Conservation (phyloP, 257 asterid species). For the Scutellaria baicalensis region DNA sequence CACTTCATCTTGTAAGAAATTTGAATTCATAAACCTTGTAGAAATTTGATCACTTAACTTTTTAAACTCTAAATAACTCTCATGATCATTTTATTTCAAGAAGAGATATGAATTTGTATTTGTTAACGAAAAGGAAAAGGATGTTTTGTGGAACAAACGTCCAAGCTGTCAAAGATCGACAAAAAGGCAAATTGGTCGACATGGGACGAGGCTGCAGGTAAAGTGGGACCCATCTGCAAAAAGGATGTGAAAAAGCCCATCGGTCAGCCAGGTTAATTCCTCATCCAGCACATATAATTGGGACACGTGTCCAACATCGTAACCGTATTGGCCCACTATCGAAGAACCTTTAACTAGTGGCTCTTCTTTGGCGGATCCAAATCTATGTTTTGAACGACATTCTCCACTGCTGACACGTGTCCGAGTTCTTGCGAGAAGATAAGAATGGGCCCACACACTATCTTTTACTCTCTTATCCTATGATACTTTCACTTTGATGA, state of each 20-base stretch:
- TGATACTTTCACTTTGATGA: background rate
- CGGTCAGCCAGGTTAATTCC: constrained; percentile 11
- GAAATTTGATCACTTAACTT: no score
- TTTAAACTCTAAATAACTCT: no score
- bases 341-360: constrained; percentile 36
- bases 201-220: background rate
- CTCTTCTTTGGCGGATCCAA: constrained; percentile 22
- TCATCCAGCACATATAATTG: constrained; percentile 1
- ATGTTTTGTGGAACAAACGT: background rate
- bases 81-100: no score
- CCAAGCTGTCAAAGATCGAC: background rate
- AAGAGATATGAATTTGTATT: no score
- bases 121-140: background rate
- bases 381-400: background rate
- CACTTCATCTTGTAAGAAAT: background rate
- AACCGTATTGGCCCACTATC: background rate
- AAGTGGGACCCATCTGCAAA: constrained; percentile 26
- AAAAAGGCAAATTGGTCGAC: constrained; percentile 16
- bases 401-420: background rate
- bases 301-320: constrained; percentile 28
- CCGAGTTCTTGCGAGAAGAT: constrained; percentile 16
- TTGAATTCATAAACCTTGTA: no score
- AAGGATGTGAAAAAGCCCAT: constrained; percentile 19
- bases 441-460: constrained; percentile 31
- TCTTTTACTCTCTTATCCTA: constrained; percentile 32